Evolutionary conservation across 169 alveolate species (phyloP).

Genomic region (Plasmodium knowlesi): DNA sequence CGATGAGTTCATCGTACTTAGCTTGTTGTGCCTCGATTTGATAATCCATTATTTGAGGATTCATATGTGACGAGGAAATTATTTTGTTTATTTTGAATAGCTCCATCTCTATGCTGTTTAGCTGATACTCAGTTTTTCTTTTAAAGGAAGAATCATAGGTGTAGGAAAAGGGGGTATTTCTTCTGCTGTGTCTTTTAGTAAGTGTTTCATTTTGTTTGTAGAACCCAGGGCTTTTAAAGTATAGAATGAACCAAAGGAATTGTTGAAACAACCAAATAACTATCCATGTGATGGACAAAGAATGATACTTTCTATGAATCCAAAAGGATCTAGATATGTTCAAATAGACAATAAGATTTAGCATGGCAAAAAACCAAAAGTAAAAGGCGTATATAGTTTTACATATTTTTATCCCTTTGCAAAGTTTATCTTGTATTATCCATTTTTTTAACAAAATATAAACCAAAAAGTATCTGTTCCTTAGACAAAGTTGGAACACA

Average conservation of each 20-base stretch:
- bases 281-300: constrained; percentile 39
- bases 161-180: not conserved
- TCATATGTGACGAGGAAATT: not conserved
- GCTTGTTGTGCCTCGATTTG: not conserved
- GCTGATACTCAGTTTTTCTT: constrained; percentile 50
- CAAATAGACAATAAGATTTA: constrained; percentile 74
- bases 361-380: constrained; percentile 82
- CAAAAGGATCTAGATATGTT: constrained; percentile 41
- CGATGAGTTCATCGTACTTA: constrained; percentile 14
- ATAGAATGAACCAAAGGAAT: constrained; percentile 47
- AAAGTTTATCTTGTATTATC: constrained; percentile 75
- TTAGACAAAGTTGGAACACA: constrained; percentile 68
- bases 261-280: constrained; percentile 47
- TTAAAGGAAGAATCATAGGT: constrained; percentile 20
- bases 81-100: constrained; percentile 37
- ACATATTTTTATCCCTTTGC: constrained; percentile 76
- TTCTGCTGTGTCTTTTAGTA: not conserved
- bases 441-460: constrained; percentile 55
- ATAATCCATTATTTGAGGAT: not conserved
- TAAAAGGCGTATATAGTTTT: constrained; percentile 81
- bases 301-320: not conserved
- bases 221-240: constrained; percentile 64
- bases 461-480: constrained; percentile 62
- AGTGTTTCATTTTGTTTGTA: constrained; percentile 41
- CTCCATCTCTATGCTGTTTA: constrained; percentile 45